Evolutionary conservation across 345 rosid genomes (phyloP), one percentile per base, ranked within the genome.

Genomic region (Eucalyptus curtisii): DNA sequence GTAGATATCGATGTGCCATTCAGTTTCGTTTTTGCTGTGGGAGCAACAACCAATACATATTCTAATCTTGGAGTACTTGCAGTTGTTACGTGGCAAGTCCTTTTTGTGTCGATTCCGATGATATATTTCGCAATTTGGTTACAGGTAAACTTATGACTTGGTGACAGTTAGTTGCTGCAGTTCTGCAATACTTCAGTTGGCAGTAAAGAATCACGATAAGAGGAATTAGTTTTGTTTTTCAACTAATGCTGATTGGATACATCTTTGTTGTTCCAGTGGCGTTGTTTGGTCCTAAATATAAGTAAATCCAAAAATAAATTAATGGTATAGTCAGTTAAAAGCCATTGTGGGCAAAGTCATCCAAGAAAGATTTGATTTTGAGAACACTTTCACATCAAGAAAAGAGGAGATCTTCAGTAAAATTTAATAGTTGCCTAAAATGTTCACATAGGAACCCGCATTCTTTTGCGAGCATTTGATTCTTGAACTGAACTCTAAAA

Each of bases 1-100:
- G 95, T 97, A 9, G 99, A 97, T 91, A 96, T 96, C 89, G 99
- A 97, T 87, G 92, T 97, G 57, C 95, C 99, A 17, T 97, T 96
- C 44, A 50, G 93, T 89, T 89, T 97, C 44, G 89, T 95, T 87
- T 94, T 94, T 89, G 95, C 97, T 87, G 90, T 93, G 82, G 98
- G 93, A 13, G 92, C 98, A 49, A 94, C 98, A 37, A 87, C 88
- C 22, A 96, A 95, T 94, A 88, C 95, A 40, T 93, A 92, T 86
- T 86, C 92, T 87, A 97, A 92, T 90, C 98, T 97, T 90, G 95
- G 95, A 91, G 99, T 96, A 71, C 93, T 97, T 49, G 95, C 96
- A 87, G 93, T 95, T 88, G 94, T 97, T 80, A 94, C 97, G 44
- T 97, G 99, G 99, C 99, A 96, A 93, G 97, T 95, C 89, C 90